phyloP scores from a whole-genome alignment of 768 basidiomycete genomes.

The Erythrobasidium yunnanense region DNA sequence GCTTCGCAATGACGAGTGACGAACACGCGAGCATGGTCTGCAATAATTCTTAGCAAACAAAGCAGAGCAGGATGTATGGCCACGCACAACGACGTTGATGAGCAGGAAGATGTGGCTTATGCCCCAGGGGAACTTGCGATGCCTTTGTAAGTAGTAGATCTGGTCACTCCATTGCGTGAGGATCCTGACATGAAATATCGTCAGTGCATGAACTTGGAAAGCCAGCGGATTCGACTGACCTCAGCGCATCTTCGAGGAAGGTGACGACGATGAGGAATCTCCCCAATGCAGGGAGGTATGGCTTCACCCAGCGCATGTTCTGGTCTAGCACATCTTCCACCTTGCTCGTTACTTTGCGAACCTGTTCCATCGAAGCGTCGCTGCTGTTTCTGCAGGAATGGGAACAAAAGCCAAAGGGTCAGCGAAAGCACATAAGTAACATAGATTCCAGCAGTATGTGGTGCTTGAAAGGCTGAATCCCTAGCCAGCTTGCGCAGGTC shows the following conservation, averaged over 20 bases:
- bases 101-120: constrained; percentile 85
- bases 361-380: constrained; percentile 34
- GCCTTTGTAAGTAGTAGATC: constrained; percentile 86
- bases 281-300: constrained; percentile 85
- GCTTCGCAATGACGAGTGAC: constrained; percentile 71
- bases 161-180: constrained; percentile 79
- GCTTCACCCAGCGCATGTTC: constrained; percentile 82
- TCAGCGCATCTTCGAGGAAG: constrained; percentile 88
- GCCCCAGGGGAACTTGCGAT: constrained; percentile 91
- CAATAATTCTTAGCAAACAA: neutral
- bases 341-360: constrained; percentile 39
- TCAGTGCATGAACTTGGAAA: too few relatives aligned
- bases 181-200: constrained; percentile 23
- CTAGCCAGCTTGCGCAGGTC: neutral
- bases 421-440: neutral
- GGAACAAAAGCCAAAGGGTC: neutral
- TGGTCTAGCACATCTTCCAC: constrained; percentile 86
- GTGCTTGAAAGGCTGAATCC: too few relatives aligned
- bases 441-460: neutral
- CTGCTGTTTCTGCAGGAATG: neutral
- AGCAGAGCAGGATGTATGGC: neutral
- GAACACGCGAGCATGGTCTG: constrained; percentile 85
- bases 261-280: constrained; percentile 96
- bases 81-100: constrained; percentile 75
- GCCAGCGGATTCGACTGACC: too few relatives aligned